Percentiles rank a stretch among this genome's conserved stretches.
phyloP scores from a whole-genome alignment of 2,329 filamentous ascomycete species.

The Neopestalotiopsis clavispora region DNA sequence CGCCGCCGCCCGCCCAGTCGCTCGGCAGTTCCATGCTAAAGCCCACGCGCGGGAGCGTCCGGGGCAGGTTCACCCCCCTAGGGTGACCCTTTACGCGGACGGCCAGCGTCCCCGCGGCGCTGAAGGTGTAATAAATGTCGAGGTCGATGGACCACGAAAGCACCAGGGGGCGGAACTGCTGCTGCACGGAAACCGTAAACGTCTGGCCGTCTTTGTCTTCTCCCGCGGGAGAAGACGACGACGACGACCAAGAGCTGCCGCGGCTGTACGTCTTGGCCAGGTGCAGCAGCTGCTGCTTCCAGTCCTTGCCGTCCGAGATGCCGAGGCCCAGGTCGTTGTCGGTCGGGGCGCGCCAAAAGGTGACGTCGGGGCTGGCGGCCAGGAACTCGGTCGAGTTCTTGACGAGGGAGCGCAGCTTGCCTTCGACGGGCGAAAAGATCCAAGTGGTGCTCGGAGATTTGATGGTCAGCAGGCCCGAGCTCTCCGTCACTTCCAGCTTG shows the following conservation, averaged over 20 bases:
- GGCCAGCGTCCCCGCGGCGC: conserved; percentile 45
- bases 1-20: conserved; percentile 23
- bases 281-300: conserved; percentile 52
- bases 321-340: conserved; percentile 62
- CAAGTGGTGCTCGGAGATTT: conserved; percentile 28
- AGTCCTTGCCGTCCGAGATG: conserved; percentile 57
- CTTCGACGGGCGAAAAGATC: conserved; percentile 31
- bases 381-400: conserved; percentile 33
- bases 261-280: conserved; percentile 44
- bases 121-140: conserved; percentile 60
- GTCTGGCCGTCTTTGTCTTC: conserved; percentile 35
- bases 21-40: conserved; percentile 49
- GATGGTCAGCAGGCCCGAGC: conserved; percentile 30
- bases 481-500: conserved; percentile 30
- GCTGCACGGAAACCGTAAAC: conserved; percentile 48
- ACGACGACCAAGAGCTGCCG: conserved; percentile 32
- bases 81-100: conserved; percentile 55
- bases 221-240: too few relatives aligned
- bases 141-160: conserved; percentile 63
- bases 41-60: conserved; percentile 67
- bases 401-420: conserved; percentile 29
- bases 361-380: conserved; percentile 30
- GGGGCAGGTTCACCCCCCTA: conserved; percentile 54
- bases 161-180: conserved; percentile 64
- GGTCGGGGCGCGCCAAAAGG: conserved; percentile 65